These are phyloP conservation scores for Blepharisma undulans DNA, from an alignment of 169 alveolate species.

Conservation along the genomic window DNA sequence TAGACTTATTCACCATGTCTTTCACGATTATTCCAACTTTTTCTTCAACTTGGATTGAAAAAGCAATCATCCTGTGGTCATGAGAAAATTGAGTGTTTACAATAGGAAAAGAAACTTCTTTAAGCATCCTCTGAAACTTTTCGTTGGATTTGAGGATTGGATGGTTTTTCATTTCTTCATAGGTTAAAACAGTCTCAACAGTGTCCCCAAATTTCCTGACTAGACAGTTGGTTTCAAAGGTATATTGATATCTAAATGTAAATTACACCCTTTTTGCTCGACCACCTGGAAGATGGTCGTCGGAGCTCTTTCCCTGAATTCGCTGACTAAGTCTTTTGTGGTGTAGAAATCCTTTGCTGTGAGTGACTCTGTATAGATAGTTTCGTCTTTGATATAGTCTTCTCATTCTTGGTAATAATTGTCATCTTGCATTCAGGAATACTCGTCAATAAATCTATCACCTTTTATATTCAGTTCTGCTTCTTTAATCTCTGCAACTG, in stretches of 20 bases:
- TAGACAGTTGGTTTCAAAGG: neutral
- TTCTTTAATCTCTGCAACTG: neutral
- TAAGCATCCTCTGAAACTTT: neutral
- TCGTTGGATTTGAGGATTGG: neutral
- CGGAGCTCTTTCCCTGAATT: neutral
- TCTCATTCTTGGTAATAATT: neutral
- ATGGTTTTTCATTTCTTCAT: neutral
- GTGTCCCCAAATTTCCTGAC: neutral
- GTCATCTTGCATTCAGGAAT: neutral
- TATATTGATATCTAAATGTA: neutral
- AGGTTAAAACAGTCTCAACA: neutral
- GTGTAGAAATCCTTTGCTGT: neutral
- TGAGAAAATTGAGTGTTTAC: constrained; percentile 3
- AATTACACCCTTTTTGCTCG: constrained; percentile 33
- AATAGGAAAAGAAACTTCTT: neutral
- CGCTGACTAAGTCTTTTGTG: neutral
- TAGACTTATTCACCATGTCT: constrained; percentile 4
- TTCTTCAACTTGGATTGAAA: neutral
- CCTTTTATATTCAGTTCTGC: neutral
- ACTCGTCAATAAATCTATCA: constrained; percentile 1
- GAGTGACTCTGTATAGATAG: neutral
- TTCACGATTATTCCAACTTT: constrained; percentile 2
- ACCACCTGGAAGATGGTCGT: neutral
- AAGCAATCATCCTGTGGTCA: constrained; percentile 22
- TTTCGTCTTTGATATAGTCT: neutral